Evolutionary conservation across 2,329 filamentous ascomycete genomes (phyloP).

Genomic region (Fusarium vanettenii): DNA sequence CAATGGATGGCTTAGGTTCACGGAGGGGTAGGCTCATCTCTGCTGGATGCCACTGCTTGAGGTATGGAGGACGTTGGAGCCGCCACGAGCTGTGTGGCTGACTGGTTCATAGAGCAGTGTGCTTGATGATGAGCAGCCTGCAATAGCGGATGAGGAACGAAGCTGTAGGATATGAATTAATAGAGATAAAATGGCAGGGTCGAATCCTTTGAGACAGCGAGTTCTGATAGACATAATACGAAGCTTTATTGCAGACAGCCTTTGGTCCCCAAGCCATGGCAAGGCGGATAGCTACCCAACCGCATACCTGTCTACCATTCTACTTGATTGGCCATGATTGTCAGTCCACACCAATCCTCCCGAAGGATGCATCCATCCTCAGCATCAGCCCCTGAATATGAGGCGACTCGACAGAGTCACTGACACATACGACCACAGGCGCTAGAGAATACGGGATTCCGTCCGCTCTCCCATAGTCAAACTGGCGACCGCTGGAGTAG

Average conservation of each 20-base stretch:
- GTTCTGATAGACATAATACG: slow-evolving; percentile 21
- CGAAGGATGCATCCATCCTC: not conserved
- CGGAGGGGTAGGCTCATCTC: not conserved
- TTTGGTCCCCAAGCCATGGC: not conserved
- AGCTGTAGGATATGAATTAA: slow-evolving; percentile 41
- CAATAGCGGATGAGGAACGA: slow-evolving; percentile 21
- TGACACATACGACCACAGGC: slow-evolving; percentile 20
- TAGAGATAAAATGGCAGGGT: slow-evolving; percentile 33
- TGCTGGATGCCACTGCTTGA: not conserved
- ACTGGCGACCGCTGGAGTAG: slow-evolving; percentile 17
- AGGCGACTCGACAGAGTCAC: not conserved
- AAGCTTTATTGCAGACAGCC: slow-evolving; percentile 1
- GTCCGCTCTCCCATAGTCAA: slow-evolving; percentile 25
- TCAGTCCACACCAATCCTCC: not conserved
- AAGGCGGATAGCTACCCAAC: not conserved
- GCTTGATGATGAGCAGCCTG: slow-evolving; percentile 12
- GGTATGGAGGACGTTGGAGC: not conserved
- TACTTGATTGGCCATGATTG: not conserved
- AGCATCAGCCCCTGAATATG: not conserved
- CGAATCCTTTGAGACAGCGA: slow-evolving; percentile 1
- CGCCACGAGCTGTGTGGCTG: not conserved
- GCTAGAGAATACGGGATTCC: slow-evolving; percentile 22
- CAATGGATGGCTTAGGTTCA: slow-evolving; percentile 5
- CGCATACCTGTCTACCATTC: not conserved
- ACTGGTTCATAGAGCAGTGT: slow-evolving; percentile 1